Evolutionary conservation across 2,329 filamentous ascomycete species (phyloP), one percentile per base, ranked within the genome.

Genomic region (Fusarium tupiense): DNA sequence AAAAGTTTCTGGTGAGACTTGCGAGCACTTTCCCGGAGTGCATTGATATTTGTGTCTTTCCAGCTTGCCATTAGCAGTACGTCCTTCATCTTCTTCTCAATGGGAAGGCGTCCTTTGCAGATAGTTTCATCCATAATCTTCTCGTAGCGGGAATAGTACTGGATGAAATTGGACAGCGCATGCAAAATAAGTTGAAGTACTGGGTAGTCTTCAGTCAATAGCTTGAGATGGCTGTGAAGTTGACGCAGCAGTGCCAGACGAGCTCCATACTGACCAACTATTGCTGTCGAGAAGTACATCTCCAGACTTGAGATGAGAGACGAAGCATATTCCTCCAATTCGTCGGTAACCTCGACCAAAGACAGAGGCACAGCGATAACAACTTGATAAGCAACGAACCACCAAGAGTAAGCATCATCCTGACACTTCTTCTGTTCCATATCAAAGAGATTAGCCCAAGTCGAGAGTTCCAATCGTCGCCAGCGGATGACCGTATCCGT

Each of bases 1-100:
- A 98, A 98, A 5, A 99, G 88, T 82, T 98, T 98, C 78, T 93
- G 91, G 80, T 99, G 96, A 26, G 95, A 98, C 69, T 92, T 92
- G 77, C 93, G 92, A 3, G 96, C 95, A 82, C 96, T 98, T 79
- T 98, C 95, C 74, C 92, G 90, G 22, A 99, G 85, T 2, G 94
- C 94, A 54, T 92, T 92, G 71, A 99, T 97, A 78, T 98, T 99
- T 29, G 94, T 98, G 77, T 99, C 96, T 81, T 97, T 98, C 97
- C 97, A 99, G 82, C 95, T 98, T 13, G 95, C 95, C 77, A 99
- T 86, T 60, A 97, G 90, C 22, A 99, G 89, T n/a, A 98, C 91
- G 76, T 98, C 94, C 80, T 93, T 96, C 88, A 98, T 94, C 65
- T 94, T 91, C 83, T 95, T 98, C 81, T 98, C 96, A n/a, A 98